Base-by-base conservation (phyloP, 2,329 filamentous ascomycete species). In the Ophiobolus disseminans region DNA sequence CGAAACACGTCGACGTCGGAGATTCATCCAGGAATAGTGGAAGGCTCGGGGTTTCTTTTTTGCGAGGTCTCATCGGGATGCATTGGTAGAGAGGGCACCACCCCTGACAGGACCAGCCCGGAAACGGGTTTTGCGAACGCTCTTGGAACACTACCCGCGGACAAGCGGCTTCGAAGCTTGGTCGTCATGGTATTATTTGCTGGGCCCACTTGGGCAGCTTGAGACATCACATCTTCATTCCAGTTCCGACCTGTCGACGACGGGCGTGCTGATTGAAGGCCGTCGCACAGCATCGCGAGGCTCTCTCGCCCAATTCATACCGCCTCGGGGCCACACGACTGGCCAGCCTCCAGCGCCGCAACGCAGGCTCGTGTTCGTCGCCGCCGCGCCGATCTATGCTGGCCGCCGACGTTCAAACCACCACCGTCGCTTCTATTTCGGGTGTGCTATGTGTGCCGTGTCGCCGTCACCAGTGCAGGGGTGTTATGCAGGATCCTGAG, bases 391-490 rank as follows among this genome's bases (percentile, higher is more conserved):
- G 60, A 63, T 62, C 58, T 34, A 45, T 48, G 39, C 36, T 30
- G 40, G 36, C 32, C 32, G 19, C 50, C 49, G 55, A 53, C 50
- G 58, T 65, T 57, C 63, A 50, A 60, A 57, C 63, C 58, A 61
- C 50, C 57, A 58, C 50, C 44, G 52, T 58, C 50, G 49, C 22
- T 49, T 51, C 66, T 70, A 70, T 69, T 69, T 58, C 45, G 57
- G 59, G 54, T 9, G 8, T 37, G n/a, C 45, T 48, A 46, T 49
- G 54, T 55, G 51, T 61, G 57, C 62, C 59, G 62, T 59, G n/a
- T 32, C 42, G 48, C 54, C 59, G 62, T 57, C 52, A 57, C 59
- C 42, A 52, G 40, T 53, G 54, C 55, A 54, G 48, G 49, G 44
- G 43, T 44, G 14, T 34, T 38, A 30, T 25, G 21, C 22, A 40